Percentiles rank a stretch among this genome's conserved stretches.
phyloP scores from a whole-genome alignment of 2,329 filamentous ascomycete species.

The Clonostachys rhizophaga region DNA sequence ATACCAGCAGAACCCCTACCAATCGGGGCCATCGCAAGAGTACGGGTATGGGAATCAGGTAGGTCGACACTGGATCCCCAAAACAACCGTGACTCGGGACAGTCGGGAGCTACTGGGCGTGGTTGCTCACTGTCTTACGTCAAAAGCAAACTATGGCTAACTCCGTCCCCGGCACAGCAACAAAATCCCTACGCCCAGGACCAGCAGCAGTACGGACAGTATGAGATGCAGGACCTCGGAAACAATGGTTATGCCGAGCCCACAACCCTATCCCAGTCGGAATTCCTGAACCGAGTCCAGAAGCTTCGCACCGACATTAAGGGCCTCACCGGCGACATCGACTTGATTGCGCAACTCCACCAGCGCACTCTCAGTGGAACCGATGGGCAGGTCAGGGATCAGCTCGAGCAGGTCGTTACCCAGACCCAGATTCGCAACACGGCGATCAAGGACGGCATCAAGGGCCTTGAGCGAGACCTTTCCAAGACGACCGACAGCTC shows the following conservation, averaged over 20 bases:
- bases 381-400: slow-evolving; percentile 48
- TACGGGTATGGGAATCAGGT: slow-evolving; percentile 22
- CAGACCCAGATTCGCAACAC: slow-evolving; percentile 70
- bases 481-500: slow-evolving; percentile 55
- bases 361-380: slow-evolving; percentile 66
- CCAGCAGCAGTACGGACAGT: slow-evolving; percentile 30
- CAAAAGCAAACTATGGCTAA: not conserved
- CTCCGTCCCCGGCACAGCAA: slow-evolving; percentile 4
- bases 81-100: not conserved
- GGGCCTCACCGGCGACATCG: slow-evolving; percentile 60
- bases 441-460: slow-evolving; percentile 76
- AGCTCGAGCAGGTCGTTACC: slow-evolving; percentile 63
- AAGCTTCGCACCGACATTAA: slow-evolving; percentile 64
- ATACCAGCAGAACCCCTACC: slow-evolving; percentile 63
- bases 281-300: slow-evolving; percentile 65
- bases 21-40: slow-evolving; percentile 43
- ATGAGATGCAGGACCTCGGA: slow-evolving; percentile 52
- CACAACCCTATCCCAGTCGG: slow-evolving; percentile 42
- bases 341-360: slow-evolving; percentile 64
- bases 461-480: slow-evolving; percentile 67
- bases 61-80: not conserved
- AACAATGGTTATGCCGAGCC: slow-evolving; percentile 17
- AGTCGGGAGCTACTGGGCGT: not conserved
- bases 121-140: slow-evolving; percentile 2
- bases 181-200: slow-evolving; percentile 21